Percentiles rank a stretch among this genome's conserved stretches.
phyloP scores from a whole-genome alignment of 768 basidiomycete genomes.

The Kwoniella sp. region DNA sequence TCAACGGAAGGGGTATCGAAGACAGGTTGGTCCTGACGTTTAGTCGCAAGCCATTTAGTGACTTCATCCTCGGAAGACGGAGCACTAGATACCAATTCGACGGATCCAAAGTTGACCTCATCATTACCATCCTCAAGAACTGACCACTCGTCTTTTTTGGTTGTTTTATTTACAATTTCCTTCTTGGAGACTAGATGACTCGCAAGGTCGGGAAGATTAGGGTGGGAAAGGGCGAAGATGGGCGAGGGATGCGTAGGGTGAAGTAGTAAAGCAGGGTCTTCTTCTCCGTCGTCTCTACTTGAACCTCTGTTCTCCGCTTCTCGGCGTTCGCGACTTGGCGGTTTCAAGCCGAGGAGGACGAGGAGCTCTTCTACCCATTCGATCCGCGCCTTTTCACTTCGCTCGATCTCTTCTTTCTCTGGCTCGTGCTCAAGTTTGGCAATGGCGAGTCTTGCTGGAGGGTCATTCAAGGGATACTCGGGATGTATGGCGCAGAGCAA shows the following conservation, averaged over 20 bases:
- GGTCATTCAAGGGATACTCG: constrained; percentile 61
- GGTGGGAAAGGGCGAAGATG: constrained; percentile 64
- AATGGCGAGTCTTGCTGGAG: constrained; percentile 46
- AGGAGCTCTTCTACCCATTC: constrained; percentile 57
- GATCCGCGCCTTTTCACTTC: constrained; percentile 51
- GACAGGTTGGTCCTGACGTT: constrained; percentile 22
- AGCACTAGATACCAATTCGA: neutral
- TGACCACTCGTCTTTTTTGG: constrained; percentile 12
- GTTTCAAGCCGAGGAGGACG: constrained; percentile 56
- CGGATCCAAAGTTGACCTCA: constrained; percentile 52
- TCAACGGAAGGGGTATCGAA: constrained; percentile 21
- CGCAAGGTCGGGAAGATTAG: constrained; percentile 54
- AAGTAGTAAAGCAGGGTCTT: constrained; percentile 41
- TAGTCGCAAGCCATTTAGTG: constrained; percentile 24
- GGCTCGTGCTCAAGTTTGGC: constrained; percentile 30
- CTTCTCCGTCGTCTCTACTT: constrained; percentile 24
- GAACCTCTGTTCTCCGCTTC: neutral
- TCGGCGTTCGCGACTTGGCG: constrained; percentile 57
- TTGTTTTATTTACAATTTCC: constrained; percentile 44
- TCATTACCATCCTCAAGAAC: constrained; percentile 70
- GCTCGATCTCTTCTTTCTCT: constrained; percentile 25
- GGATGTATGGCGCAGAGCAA: constrained; percentile 65
- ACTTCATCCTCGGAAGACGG: constrained; percentile 9
- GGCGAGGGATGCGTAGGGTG: constrained; percentile 62
- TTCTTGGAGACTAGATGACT: constrained; percentile 54